These are phyloP conservation scores for Leccinum disarticulatum DNA, from an alignment of 768 basidiomycete species.

Conservation along the genomic window DNA sequence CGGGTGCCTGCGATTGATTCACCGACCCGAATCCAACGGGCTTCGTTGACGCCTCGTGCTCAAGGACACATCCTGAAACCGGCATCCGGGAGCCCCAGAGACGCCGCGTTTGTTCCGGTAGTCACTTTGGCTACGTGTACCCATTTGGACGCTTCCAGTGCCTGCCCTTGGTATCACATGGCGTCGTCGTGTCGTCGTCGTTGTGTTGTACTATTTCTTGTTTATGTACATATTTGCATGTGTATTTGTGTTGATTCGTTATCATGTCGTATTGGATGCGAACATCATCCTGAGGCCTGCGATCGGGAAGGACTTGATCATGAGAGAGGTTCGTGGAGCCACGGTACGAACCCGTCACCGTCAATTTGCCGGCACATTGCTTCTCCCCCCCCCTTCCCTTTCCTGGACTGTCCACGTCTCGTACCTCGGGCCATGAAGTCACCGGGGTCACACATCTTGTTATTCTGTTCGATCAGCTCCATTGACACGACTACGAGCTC, in stretches of 20 bases:
- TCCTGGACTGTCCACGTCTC: not conserved
- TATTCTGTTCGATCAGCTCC: conserved; percentile 5
- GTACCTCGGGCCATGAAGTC: not conserved
- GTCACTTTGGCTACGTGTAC: not conserved
- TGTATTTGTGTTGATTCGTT: not conserved
- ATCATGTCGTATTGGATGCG: not conserved
- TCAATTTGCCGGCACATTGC: not conserved
- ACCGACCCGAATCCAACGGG: conserved; percentile 44
- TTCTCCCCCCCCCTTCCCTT: not conserved
- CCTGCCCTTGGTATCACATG: conserved; percentile 39
- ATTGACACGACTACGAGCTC: conserved; percentile 4
- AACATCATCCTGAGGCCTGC: not conserved
- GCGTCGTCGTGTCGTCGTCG: conserved; percentile 14
- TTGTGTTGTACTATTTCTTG: not conserved
- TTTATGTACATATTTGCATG: not conserved
- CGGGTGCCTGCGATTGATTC: conserved; percentile 51
- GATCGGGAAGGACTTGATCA: conserved; percentile 1
- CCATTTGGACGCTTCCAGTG: conserved; percentile 3
- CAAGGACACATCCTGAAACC: conserved; percentile 27
- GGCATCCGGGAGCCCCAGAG: not conserved
- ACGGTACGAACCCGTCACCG: not conserved
- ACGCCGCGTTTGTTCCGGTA: conserved; percentile 2
- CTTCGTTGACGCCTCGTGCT: conserved; percentile 54
- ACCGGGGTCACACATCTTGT: not conserved
- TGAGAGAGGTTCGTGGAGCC: not conserved